These are phyloP conservation scores for Chiua virens DNA, from an alignment of 768 basidiomycete species.

Conservation along the genomic window DNA sequence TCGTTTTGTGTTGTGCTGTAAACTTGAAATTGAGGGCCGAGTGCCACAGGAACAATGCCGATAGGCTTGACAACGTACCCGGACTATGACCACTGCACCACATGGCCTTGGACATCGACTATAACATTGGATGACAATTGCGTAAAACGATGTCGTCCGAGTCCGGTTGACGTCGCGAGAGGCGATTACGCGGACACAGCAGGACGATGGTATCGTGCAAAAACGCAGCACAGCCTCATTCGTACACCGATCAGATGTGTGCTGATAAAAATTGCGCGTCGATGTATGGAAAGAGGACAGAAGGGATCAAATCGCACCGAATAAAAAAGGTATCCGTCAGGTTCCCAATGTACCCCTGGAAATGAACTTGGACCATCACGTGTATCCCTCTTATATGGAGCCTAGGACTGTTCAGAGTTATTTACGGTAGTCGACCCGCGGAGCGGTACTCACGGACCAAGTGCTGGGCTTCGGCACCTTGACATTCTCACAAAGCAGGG, in stretches of 20 bases:
- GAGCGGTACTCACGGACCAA: background rate
- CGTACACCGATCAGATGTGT: background rate
- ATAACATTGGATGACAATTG: too few species aligned
- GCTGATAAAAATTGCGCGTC: background rate
- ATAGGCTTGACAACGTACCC: too few species aligned
- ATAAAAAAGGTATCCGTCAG: too few species aligned
- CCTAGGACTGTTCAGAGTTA: background rate
- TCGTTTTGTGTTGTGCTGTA: too few species aligned
- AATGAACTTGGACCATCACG: too few species aligned
- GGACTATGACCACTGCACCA: too few species aligned
- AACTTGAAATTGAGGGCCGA: too few species aligned
- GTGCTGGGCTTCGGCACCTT: background rate
- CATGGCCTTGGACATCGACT: too few species aligned
- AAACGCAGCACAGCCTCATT: background rate
- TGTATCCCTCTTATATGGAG: too few species aligned
- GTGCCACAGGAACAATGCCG: too few species aligned
- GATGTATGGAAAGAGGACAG: background rate
- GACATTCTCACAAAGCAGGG: background rate
- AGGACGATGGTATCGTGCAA: background rate
- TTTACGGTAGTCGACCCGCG: background rate
- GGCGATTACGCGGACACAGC: background rate
- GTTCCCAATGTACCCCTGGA: too few species aligned
- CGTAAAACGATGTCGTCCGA: too few species aligned
- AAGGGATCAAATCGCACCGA: background rate
- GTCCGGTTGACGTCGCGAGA: background rate